Evolutionary conservation across 1,284 basidiomycete genomes (phyloP).

Genomic region (Malassezia vespertilionis): DNA sequence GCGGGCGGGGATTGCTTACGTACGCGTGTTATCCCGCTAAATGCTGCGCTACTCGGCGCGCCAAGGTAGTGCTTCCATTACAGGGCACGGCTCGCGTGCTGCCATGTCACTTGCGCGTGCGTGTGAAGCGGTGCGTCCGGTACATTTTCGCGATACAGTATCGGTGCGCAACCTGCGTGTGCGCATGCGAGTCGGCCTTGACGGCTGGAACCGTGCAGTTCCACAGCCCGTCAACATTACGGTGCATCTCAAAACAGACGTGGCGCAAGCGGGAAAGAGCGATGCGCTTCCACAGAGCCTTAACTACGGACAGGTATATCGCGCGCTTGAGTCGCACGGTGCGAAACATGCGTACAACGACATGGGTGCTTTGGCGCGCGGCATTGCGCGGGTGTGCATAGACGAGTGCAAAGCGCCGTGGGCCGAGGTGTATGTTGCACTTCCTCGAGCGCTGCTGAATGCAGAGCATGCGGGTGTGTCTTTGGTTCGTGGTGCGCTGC

Average conservation of each 20-base stretch:
- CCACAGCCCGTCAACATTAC: constrained; percentile 57
- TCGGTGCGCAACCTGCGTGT: constrained; percentile 32
- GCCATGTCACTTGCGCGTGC: background rate
- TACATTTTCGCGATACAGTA: constrained; percentile 31
- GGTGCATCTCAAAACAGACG: constrained; percentile 55
- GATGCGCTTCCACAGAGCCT: constrained; percentile 58
- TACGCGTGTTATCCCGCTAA: no score
- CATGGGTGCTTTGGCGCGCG: constrained; percentile 37
- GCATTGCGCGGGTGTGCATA: constrained; percentile 51
- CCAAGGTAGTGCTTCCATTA: no score
- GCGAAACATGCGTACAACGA: constrained; percentile 19
- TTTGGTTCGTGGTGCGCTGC: constrained; percentile 26
- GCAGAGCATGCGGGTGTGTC: constrained; percentile 52
- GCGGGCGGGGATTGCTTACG: no score
- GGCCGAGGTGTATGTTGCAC: constrained; percentile 51
- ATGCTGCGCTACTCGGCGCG: no score
- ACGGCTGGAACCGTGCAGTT: constrained; percentile 38
- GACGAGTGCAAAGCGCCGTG: constrained; percentile 48
- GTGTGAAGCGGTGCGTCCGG: constrained; percentile 11
- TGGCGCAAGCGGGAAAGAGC: constrained; percentile 52
- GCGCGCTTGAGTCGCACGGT: constrained; percentile 39
- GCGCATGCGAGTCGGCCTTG: constrained; percentile 38
- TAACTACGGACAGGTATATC: constrained; percentile 43
- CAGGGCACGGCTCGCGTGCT: no score
- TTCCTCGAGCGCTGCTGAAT: constrained; percentile 55